Percentiles rank a stretch among this genome's conserved stretches.
Evolutionary conservation across 2,329 filamentous ascomycete genomes (phyloP).

Genomic region (Nigrograna mackinnonii): DNA sequence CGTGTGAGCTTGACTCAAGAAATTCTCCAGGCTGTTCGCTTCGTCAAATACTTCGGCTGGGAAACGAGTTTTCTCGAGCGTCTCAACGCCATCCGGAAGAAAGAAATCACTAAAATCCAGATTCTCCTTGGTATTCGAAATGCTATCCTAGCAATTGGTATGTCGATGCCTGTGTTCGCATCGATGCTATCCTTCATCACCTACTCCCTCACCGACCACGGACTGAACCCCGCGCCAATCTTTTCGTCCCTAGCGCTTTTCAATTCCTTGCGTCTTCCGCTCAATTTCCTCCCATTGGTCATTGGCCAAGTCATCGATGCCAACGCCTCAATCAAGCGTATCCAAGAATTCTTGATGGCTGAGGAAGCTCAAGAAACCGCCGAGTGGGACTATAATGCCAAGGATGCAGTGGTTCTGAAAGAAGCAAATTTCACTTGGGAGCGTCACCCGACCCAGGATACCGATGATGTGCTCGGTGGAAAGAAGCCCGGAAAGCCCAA

Average conservation of each 20-base stretch:
- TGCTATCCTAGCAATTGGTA: constrained; percentile 79
- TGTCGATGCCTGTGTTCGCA: constrained; percentile 89
- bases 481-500: constrained; percentile 53
- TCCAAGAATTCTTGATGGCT: constrained; percentile 83
- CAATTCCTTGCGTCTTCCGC: constrained; percentile 85
- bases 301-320: constrained; percentile 90
- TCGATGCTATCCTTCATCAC: constrained; percentile 96
- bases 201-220: constrained; percentile 65
- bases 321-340: constrained; percentile 79
- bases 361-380: constrained; percentile 82
- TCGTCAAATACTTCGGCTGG: constrained; percentile 98
- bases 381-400: constrained; percentile 55
- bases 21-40: constrained; percentile 85
- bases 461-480: constrained; percentile 37
- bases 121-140: constrained; percentile 81
- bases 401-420: constrained; percentile 67
- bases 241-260: constrained; percentile 95
- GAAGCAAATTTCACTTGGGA: constrained; percentile 90
- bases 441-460: constrained; percentile 57
- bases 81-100: constrained; percentile 71
- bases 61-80: constrained; percentile 83
- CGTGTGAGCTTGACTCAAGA: constrained; percentile 90
- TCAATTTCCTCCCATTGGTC: constrained; percentile 86
- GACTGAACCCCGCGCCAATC: constrained; percentile 73
- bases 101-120: constrained; percentile 84